phyloP scores from a whole-genome alignment of 2,329 filamentous ascomycete species.

The Diaporthe sp. region DNA sequence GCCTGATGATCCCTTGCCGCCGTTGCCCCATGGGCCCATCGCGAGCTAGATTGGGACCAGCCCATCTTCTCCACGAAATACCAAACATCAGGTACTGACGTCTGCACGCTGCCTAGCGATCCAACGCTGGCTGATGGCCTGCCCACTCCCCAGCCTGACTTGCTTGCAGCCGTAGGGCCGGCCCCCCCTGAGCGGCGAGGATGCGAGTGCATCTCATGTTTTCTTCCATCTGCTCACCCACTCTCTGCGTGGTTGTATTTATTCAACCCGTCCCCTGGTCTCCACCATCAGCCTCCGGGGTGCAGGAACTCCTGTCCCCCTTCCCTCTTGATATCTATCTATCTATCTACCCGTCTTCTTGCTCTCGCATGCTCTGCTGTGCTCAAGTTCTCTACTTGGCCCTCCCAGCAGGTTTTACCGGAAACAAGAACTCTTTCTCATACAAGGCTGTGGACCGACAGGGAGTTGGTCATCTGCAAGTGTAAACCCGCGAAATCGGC shows the following conservation, averaged over 20 bases:
- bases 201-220: slow-evolving; percentile 33
- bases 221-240: slow-evolving; percentile 31
- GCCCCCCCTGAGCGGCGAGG: slow-evolving; percentile 20
- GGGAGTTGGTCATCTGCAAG: slow-evolving; percentile 22
- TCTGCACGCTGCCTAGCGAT: slow-evolving; percentile 30
- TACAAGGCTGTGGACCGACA: slow-evolving; percentile 12
- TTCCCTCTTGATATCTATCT: slow-evolving; percentile 3
- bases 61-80: slow-evolving; percentile 26
- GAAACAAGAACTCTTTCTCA: not conserved
- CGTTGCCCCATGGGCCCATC: slow-evolving; percentile 20
- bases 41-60: slow-evolving; percentile 20
- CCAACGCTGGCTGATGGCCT: slow-evolving; percentile 7
- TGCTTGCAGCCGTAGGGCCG: slow-evolving; percentile 11
- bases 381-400: not conserved
- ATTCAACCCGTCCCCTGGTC: slow-evolving; percentile 29
- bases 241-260: slow-evolving; percentile 23
- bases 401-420: slow-evolving; percentile 15
- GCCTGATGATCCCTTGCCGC: slow-evolving; percentile 19
- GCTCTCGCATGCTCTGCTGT: slow-evolving; percentile 5
- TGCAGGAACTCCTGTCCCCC: slow-evolving; percentile 23
- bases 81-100: slow-evolving; percentile 25
- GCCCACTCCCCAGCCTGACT: slow-evolving; percentile 26
- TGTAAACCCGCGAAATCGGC: slow-evolving; percentile 12
- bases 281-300: slow-evolving; percentile 27
- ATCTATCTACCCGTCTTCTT: slow-evolving; percentile 1